Base-by-base conservation (phyloP, 352 stramenopile genomes). In the Globisporangium spinosum region DNA sequence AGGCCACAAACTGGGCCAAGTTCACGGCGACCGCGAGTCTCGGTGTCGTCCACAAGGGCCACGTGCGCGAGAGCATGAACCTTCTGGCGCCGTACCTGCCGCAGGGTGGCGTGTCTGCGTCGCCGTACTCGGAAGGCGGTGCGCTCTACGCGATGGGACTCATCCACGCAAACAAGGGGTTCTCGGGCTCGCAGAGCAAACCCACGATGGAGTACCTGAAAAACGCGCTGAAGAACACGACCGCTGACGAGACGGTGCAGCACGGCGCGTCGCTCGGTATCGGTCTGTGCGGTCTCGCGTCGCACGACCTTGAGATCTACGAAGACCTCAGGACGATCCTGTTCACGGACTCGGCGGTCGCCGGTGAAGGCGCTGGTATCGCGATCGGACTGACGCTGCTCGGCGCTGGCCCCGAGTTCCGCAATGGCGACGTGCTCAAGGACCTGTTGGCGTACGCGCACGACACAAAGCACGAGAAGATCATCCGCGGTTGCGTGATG, bases 401-500 rank as follows among this genome's bases (percentile, higher is more conserved):
- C 15, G 97, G 98, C n/a, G 94, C 88, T 62, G 97, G 96, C 40
- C 87, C 90, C 58, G 87, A 97, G 58, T 89, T 87, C 65, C 84
- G 81, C 47, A 89, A 91, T 59, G 83, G 82, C 38, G 85, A 94
- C 25, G 93, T 95, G 56, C 73, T 96, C 29, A 96, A 93, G 67
- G 96, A 99, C 67, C 78, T 99, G 64, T 80, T 99, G n/a, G 93
- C 94, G 43, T 99, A 99, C 74, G 94, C 97, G 20, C 90, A 98
- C 70, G 97, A 99, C 71, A 99, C 97, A 15, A 95, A 98, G 67
- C 98, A 99, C 83, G 98, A 99, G 79, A 99, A 99, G 77, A 99
- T 99, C 72, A 99, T 99, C 70, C 95, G 97, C 40, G 98, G 97
- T 29, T 95, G 98, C 66, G 92, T 98, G 32, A 97, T 99, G 83